Conservation (phyloP, 78 protist genomes). For the Dictyostelium intermedium region DNA sequence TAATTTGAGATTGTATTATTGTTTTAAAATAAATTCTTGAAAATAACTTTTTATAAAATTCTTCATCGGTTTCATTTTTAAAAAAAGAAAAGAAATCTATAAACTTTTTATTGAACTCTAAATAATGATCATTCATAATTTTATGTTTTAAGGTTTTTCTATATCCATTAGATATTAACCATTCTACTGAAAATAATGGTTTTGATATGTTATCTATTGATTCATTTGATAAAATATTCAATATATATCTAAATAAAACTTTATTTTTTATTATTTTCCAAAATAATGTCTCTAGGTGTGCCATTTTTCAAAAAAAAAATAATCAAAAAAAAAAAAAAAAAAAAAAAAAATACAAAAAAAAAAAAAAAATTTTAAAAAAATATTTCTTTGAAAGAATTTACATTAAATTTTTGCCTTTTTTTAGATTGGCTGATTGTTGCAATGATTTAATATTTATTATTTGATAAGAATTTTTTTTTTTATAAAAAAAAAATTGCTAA, state of each 20-base stretch:
- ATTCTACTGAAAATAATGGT: not conserved
- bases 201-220: not conserved
- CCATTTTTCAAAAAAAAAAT: too few species aligned
- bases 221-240: not conserved
- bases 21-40: not conserved
- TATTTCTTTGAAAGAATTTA: too few species aligned
- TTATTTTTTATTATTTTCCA: not conserved
- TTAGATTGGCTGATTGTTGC: too few species aligned
- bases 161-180: not conserved
- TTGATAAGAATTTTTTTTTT: too few species aligned
- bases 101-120: not conserved
- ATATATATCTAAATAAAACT: not conserved
- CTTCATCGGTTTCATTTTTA: not conserved
- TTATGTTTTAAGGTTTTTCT: not conserved
- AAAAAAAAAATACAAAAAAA: too few species aligned
- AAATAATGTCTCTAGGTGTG: not conserved
- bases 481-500: too few species aligned
- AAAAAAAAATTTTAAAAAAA: too few species aligned
- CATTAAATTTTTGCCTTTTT: too few species aligned
- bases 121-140: not conserved
- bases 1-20: not conserved
- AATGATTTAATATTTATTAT: too few species aligned
- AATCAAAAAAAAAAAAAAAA: too few species aligned
- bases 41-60: not conserved
- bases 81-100: not conserved